Evolutionary conservation across 768 basidiomycete species (phyloP), one percentile per base, ranked within the genome.

Genomic region (Mycena capillaripes): DNA sequence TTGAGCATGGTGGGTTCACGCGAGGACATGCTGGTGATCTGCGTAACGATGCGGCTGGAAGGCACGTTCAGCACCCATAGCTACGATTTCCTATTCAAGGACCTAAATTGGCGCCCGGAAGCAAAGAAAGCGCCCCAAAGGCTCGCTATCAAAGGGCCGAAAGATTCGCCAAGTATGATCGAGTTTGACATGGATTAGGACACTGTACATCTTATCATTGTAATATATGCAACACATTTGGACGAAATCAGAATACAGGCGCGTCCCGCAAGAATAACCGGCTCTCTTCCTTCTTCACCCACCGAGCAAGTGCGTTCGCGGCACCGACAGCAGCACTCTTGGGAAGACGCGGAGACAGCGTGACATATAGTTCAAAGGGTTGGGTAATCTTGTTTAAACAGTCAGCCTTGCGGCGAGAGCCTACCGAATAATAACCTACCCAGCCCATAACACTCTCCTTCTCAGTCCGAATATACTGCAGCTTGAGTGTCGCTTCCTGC

Each of bases 361-460:
- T 87, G 59, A 97, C 82, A 79, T 98, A 99, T 19, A 99, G 83
- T 80, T 99, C 98, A 78, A 98, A 98, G 0, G 93, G 92, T 77
- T 96, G 94, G 0, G 97, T 98, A 69, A 97, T 93, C 97, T 64
- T 56, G 27, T 52, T 30, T 46, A 38, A 23, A 16, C 17, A 42
- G 46, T 70, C 44, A 70, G 48, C 36, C 16, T 7, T 34, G 46
- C 10, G 55, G 29, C 23, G 21, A 16, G 56, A 60, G 40, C 7
- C n/a, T n/a, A n/a, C n/a, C 11, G 36, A 38, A 30, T 21, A 58
- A 44, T 58, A 21, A 80, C 93, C 67, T 79, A 98, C 97, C 97
- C 98, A 98, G 53, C 96, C 97, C 86, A 99, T 90, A 30, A 97
- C 91, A 65, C 92, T 92, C 84, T 98, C 98, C 53, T 91, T 90